Conservation (phyloP, 1,284 basidiomycete genomes). For the Ganoderma sinense region DNA sequence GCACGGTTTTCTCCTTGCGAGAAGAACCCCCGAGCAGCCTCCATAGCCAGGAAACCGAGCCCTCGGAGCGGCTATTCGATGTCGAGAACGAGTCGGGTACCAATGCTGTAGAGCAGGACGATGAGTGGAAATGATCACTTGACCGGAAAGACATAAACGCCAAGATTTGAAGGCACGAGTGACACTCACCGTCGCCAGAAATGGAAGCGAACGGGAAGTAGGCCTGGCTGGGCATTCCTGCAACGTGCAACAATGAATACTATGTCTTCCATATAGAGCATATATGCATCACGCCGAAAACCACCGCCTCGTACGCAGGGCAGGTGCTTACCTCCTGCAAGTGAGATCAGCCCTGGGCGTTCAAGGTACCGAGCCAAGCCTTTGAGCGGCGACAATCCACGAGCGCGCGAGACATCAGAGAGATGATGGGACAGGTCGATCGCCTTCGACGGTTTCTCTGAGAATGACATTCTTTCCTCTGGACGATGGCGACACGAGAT, state of each 20-base stretch:
- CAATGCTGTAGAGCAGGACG: slow-evolving; percentile 36
- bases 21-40: slow-evolving; percentile 58
- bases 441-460: slow-evolving; percentile 51
- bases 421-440: slow-evolving; percentile 68
- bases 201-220: slow-evolving; percentile 73
- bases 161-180: slow-evolving; percentile 30
- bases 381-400: slow-evolving; percentile 70
- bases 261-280: neutral
- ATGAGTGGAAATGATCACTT: neutral
- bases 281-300: neutral
- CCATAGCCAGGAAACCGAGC: slow-evolving; percentile 68
- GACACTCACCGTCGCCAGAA: slow-evolving; percentile 49
- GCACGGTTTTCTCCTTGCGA: slow-evolving; percentile 53
- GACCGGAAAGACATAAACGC: slow-evolving; percentile 44
- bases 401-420: slow-evolving; percentile 59
- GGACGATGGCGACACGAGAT: slow-evolving; percentile 20
- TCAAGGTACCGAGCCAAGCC: slow-evolving; percentile 62
- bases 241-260: neutral
- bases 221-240: slow-evolving; percentile 65
- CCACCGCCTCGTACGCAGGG: neutral
- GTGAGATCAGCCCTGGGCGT: slow-evolving; percentile 56
- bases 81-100: slow-evolving; percentile 46
- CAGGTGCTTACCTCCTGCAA: slow-evolving; percentile 61
- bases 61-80: slow-evolving; percentile 37
- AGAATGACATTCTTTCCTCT: slow-evolving; percentile 23